Conservation (phyloP, 331 rosid genomes). For the Telfairia occidentalis region DNA sequence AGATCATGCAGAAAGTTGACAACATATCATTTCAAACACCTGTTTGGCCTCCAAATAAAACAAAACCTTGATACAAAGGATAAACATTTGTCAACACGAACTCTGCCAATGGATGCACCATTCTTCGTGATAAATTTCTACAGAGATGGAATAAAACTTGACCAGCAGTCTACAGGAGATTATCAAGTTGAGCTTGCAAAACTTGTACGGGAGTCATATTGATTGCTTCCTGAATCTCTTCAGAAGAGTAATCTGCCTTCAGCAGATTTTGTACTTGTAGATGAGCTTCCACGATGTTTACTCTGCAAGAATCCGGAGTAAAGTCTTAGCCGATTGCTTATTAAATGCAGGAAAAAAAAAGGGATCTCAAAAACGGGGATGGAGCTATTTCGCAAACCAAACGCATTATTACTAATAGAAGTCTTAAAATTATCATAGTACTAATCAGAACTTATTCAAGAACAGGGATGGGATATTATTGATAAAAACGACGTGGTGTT, state of each 20-base stretch:
- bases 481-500: background rate
- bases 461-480: background rate
- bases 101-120: background rate
- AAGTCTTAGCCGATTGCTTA: background rate
- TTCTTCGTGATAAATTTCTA: background rate
- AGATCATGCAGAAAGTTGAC: too few species aligned
- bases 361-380: background rate
- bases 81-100: background rate
- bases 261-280: conserved; percentile 60
- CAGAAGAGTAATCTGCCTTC: conserved; percentile 63
- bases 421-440: background rate
- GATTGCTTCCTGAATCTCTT: conserved; percentile 56
- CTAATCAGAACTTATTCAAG: background rate
- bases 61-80: background rate
- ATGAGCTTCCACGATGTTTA: conserved; percentile 91
- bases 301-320: conserved; percentile 26
- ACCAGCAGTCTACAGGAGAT: conserved; percentile 31
- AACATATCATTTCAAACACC: background rate
- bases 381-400: background rate
- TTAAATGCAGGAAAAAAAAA: background rate
- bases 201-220: conserved; percentile 56
- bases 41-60: background rate
- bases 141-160: background rate
- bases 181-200: conserved; percentile 63
- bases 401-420: background rate